These are phyloP conservation scores for Leishmania martiniquensis DNA, from an alignment of 208 protist species.

Conservation along the genomic window DNA sequence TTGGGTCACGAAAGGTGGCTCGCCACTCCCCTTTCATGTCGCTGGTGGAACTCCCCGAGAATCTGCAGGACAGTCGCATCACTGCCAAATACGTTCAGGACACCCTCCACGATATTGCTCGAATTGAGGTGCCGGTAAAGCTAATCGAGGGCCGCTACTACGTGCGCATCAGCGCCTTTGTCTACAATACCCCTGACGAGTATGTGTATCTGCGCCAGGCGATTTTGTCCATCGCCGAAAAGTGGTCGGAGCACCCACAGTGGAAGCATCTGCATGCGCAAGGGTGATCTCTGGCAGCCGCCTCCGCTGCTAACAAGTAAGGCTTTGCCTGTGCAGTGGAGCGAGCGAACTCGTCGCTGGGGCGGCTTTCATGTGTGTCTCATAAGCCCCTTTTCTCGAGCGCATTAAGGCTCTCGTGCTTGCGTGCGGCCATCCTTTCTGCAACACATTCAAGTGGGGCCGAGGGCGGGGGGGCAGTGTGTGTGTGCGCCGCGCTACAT, in stretches of 20 bases:
- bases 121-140: constrained; percentile 91
- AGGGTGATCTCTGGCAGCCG: not conserved
- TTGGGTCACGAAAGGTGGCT: constrained; percentile 66
- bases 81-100: constrained; percentile 86
- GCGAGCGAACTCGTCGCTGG: constrained; percentile 58
- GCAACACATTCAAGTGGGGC: not conserved
- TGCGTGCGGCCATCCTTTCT: not conserved
- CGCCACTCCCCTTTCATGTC: constrained; percentile 84
- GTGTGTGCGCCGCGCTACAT: not conserved
- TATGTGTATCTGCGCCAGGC: constrained; percentile 86
- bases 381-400: constrained; percentile 50
- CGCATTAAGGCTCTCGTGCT: constrained; percentile 29
- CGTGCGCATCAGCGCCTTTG: constrained; percentile 84
- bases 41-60: constrained; percentile 82
- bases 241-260: constrained; percentile 43
- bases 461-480: not conserved
- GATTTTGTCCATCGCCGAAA: constrained; percentile 57
- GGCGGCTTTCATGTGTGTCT: constrained; percentile 62
- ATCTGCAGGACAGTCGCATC: constrained; percentile 61
- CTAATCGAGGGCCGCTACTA: constrained; percentile 79
- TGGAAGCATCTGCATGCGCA: constrained; percentile 21
- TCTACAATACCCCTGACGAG: constrained; percentile 89
- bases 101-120: constrained; percentile 70
- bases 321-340: constrained; percentile 39
- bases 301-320: not conserved